Evolutionary conservation across 2,329 filamentous ascomycete species (phyloP), one percentile per base, ranked within the genome.

Genomic region (Penicillium sp.): DNA sequence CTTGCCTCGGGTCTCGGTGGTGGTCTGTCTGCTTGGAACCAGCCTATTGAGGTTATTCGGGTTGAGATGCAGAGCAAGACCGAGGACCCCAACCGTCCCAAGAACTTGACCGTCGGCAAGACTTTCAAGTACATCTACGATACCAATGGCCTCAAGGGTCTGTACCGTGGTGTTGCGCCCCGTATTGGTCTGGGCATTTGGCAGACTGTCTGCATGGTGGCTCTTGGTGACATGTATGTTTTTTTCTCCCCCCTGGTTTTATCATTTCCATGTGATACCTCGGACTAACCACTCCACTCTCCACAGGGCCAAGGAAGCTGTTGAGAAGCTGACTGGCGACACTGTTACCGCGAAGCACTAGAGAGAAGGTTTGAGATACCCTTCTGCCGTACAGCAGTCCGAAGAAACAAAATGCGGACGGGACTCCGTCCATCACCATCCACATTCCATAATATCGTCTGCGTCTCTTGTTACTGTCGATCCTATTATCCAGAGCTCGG

Each of bases 61-160:
- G 94, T 99, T 63, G 95, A 99, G 86, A 97, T 99, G 92, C 95
- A 99, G 88, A 96, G 91, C 83, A 98, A 97, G 88, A 97, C 90
- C 71, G 91, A 90, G 71, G 95, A 99, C 76, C 93, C 95, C 62
- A 98, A 98, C 84, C 90, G 95, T 54, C 95, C 95, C 70, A 96
- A 96, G 88, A 99, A 99, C 83, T 89, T 99, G 90, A 98, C 92
- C 53, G 95, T 99, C 64, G 91, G 88, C 70, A 96, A 92, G 73
- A 83, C 86, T 8, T 82, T 85, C 69, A 83, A 75, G 69, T 99
- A 99, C 82, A 98, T 99, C 78, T 98, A 98, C 82, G 75, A 84
- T 68, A 86, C 86, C 75, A 97, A 96, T 79, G 95, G 95, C 62
- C 50, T 98, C 73, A 90, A 88, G 83, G 95, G 95, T 74, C 84